Conservation (phyloP, 257 asterid genomes). For the Linaria vulgaris region DNA sequence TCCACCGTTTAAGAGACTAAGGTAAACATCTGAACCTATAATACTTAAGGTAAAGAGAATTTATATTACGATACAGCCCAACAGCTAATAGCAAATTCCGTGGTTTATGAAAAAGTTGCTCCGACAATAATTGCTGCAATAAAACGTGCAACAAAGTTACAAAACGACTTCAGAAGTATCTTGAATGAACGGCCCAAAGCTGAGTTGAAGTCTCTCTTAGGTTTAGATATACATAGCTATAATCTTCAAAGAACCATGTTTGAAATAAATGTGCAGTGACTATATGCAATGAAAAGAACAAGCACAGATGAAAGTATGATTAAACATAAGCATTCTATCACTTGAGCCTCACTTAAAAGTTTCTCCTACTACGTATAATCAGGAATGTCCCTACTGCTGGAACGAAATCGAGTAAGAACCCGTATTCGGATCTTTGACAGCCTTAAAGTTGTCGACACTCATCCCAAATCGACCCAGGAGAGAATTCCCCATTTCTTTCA, state of each 20-base stretch:
- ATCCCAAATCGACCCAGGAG: conserved; percentile 89
- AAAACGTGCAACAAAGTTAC: too few species aligned
- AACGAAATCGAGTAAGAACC: conserved; percentile 83
- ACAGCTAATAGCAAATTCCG: too few species aligned
- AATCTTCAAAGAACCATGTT: background rate
- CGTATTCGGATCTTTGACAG: conserved; percentile 86
- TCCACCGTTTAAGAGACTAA: too few species aligned
- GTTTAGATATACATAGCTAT: background rate
- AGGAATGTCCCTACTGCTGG: conserved; percentile 47
- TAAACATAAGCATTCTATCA: background rate
- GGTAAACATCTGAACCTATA: too few species aligned
- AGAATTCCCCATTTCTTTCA: conserved; percentile 90
- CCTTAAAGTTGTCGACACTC: conserved; percentile 90
- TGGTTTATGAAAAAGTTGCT: too few species aligned
- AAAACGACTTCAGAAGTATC: too few species aligned
- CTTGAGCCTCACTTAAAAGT: background rate
- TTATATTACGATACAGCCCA: too few species aligned
- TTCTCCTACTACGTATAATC: background rate
- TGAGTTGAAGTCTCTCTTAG: background rate
- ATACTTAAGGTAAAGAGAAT: too few species aligned
- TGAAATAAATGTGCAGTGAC: too few species aligned
- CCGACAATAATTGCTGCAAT: too few species aligned
- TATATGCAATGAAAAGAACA: too few species aligned
- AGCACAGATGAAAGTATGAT: too few species aligned
- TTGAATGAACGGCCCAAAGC: background rate